A percentile compares a stretch with the other conserved stretches of the same genome.
phyloP scores from a whole-genome alignment of 352 stramenopile genomes.

The Pythium biforme region DNA sequence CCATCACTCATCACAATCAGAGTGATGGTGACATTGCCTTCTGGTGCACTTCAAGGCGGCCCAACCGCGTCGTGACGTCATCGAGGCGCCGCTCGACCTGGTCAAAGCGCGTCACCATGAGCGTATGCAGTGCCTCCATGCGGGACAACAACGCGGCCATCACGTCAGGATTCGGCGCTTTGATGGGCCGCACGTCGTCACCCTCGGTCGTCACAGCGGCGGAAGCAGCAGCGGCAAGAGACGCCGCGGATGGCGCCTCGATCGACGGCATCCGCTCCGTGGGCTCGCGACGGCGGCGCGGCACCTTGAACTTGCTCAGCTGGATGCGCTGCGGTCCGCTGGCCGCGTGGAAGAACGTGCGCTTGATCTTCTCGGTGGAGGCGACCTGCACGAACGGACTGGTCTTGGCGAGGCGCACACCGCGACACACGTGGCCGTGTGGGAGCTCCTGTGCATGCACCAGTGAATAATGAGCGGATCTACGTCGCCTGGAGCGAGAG shows the following conservation, averaged over 20 bases:
- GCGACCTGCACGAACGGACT: conserved; percentile 55
- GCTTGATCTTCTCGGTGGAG: conserved; percentile 50
- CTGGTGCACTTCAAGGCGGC: conserved; percentile 37
- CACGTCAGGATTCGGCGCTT: neutral
- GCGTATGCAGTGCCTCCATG: conserved; percentile 41
- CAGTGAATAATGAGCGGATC: neutral
- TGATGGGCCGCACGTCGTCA: neutral
- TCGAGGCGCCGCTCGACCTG: conserved; percentile 40
- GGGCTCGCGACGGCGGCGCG: conserved; percentile 19
- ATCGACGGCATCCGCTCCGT: neutral
- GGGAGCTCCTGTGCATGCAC: conserved; percentile 37
- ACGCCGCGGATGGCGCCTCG: neutral
- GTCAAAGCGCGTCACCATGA: conserved; percentile 58
- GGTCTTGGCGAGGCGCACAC: conserved; percentile 36
- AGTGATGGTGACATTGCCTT: conserved; percentile 15
- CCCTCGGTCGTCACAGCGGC: neutral
- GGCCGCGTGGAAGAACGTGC: conserved; percentile 45
- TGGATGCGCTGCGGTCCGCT: conserved; percentile 37
- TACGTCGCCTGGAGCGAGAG: neutral
- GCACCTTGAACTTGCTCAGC: conserved; percentile 54
- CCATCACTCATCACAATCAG: conserved; percentile 14
- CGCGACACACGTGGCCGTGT: conserved; percentile 43
- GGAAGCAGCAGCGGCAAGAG: neutral
- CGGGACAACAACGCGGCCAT: conserved; percentile 29
- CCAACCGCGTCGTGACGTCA: conserved; percentile 34